Percentiles rank a stretch among this genome's conserved stretches.
Evolutionary conservation across 2,329 filamentous ascomycete genomes (phyloP).

Genomic region (Phyllachora maydis): DNA sequence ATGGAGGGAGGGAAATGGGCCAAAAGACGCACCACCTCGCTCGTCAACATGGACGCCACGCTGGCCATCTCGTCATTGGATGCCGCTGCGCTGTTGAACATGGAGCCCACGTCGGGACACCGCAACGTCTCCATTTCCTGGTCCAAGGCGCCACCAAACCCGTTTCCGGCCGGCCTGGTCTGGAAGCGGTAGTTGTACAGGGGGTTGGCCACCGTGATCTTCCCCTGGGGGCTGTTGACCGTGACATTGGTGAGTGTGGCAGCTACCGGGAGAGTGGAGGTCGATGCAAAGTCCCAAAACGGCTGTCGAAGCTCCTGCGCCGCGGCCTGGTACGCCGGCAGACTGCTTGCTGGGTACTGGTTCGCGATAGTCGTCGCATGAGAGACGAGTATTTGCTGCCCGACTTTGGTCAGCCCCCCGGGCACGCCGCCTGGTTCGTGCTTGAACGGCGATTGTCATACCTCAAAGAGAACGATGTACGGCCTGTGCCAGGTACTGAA

Average conservation of each 20-base stretch:
- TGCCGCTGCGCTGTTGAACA: slow-evolving; percentile 13
- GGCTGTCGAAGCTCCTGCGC: slow-evolving; percentile 24
- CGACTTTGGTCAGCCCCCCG: background rate
- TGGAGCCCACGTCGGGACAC: slow-evolving; percentile 11
- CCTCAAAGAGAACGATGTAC: slow-evolving; percentile 32
- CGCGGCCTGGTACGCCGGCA: slow-evolving; percentile 18
- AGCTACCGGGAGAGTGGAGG: slow-evolving; percentile 19
- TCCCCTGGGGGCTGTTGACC: slow-evolving; percentile 7
- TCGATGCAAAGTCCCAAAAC: slow-evolving; percentile 32
- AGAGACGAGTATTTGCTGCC: slow-evolving; percentile 28
- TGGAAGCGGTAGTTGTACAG: slow-evolving; percentile 28
- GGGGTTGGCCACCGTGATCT: slow-evolving; percentile 20
- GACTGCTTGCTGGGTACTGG: slow-evolving; percentile 15
- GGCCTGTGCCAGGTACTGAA: slow-evolving; percentile 35
- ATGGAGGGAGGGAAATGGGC: too few relatives aligned
- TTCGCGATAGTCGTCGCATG: slow-evolving; percentile 23
- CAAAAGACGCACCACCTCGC: too few relatives aligned
- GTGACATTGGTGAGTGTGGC: slow-evolving; percentile 10
- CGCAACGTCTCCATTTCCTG: slow-evolving; percentile 16
- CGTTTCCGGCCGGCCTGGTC: slow-evolving; percentile 9
- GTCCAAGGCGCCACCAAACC: slow-evolving; percentile 9
- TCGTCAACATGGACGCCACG: slow-evolving; percentile 5
- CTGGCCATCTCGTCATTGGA: slow-evolving; percentile 4
- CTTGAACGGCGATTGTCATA: slow-evolving; percentile 8
- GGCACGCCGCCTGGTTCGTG: too few relatives aligned